Evolutionary conservation across 2,329 filamentous ascomycete genomes (phyloP).

Genomic region (Didymella keratinophila): DNA sequence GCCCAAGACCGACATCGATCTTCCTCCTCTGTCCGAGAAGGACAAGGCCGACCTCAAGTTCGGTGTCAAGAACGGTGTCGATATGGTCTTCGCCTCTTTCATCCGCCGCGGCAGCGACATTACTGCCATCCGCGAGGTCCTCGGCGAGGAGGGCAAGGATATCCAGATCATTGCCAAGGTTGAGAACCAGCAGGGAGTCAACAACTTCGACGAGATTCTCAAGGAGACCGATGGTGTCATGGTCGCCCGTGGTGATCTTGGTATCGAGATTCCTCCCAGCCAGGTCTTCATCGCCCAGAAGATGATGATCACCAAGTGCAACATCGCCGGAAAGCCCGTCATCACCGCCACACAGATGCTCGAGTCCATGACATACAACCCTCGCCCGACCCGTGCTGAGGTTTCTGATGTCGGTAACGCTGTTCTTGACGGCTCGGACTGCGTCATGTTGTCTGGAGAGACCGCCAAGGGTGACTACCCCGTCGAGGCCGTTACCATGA

Average conservation of each 20-base stretch:
- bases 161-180: conserved; percentile 99
- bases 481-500: conserved; percentile 90
- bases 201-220: conserved; percentile 99
- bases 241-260: conserved; percentile 97
- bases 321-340: conserved; percentile 97
- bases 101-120: conserved; percentile 96
- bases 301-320: conserved; percentile 99
- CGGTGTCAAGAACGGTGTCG: conserved; percentile 97
- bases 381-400: conserved; percentile 95
- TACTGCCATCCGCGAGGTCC: conserved; percentile 85
- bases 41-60: conserved; percentile 94
- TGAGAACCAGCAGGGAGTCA: conserved; percentile 99
- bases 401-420: conserved; percentile 99
- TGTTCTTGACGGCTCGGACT: conserved; percentile 96
- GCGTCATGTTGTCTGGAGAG: conserved; percentile 99
- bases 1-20: conserved; percentile 97
- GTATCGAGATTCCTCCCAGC: conserved; percentile 97
- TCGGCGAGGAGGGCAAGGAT: conserved; percentile 90
- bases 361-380: conserved; percentile 99
- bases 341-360: conserved; percentile 99
- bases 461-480: conserved; percentile 98
- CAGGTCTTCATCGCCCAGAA: conserved; percentile 99
- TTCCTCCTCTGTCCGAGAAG: conserved; percentile 96
- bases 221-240: conserved; percentile 98
- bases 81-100: conserved; percentile 99